Conservation (phyloP, 305 asterid genomes). For the Fraxinus latifolia region DNA sequence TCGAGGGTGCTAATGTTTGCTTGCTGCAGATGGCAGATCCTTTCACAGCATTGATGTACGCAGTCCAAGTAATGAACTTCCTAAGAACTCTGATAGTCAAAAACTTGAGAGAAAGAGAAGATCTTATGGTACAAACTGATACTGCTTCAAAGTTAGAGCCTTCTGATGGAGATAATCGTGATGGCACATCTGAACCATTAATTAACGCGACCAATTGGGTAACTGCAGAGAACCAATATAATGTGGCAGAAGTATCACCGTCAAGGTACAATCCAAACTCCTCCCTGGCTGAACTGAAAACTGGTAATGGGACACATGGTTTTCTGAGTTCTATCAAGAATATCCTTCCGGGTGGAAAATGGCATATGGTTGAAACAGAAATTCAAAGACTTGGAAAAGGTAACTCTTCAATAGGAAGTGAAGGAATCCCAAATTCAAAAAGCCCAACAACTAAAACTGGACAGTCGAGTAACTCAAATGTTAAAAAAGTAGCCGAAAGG, state of each 20-base stretch:
- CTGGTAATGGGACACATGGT: neutral
- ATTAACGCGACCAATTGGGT: neutral
- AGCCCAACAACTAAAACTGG: conserved; percentile 7
- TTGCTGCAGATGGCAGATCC: conserved; percentile 48
- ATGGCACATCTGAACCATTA: neutral
- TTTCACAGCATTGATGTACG: conserved; percentile 50
- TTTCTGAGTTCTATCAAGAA: conserved; percentile 7
- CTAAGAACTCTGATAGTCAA: conserved; percentile 36
- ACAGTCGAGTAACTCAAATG: conserved; percentile 27
- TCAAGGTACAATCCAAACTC: neutral
- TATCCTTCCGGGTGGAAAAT: neutral
- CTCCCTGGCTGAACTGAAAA: neutral
- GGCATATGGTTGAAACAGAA: neutral
- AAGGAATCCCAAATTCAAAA: neutral
- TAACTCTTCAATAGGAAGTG: neutral
- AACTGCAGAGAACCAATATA: neutral
- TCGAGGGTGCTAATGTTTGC: neutral
- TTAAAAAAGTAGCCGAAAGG: conserved; percentile 24
- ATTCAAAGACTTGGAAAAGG: neutral
- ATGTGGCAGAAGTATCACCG: neutral
- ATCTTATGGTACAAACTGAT: neutral
- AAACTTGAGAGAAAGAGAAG: conserved; percentile 38
- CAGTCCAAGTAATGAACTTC: conserved; percentile 56
- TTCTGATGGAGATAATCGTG: neutral
- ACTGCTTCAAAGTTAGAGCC: neutral